A percentile compares a stretch with the other conserved stretches of the same genome.
Conservation (phyloP, 2,329 filamentous ascomycete species). For the Nigrospora oryzae region DNA sequence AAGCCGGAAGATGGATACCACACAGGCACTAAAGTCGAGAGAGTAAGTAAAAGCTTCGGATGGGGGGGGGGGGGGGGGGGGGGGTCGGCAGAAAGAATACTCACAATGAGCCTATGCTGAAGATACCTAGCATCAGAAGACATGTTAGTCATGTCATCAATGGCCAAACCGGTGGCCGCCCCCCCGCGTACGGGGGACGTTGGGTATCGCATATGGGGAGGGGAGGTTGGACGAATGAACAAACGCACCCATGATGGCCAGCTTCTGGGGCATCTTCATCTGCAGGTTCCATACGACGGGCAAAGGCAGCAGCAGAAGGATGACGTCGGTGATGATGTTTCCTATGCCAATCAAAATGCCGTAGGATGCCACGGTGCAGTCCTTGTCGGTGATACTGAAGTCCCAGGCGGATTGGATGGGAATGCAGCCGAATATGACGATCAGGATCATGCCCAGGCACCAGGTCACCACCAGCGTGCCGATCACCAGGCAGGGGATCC, state of each 20-base stretch:
- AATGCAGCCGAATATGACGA: not conserved
- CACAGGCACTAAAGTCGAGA: not conserved
- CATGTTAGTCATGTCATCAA: too few species aligned
- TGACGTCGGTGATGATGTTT: constrained; percentile 1
- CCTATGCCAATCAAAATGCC: not conserved
- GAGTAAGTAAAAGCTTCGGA: not conserved
- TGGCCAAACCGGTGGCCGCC: too few species aligned
- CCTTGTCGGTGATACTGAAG: not conserved
- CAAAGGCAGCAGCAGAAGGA: not conserved
- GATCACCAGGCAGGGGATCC: not conserved
- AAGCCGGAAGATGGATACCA: not conserved
- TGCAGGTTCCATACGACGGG: not conserved
- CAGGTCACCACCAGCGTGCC: not conserved
- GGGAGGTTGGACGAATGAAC: not conserved
- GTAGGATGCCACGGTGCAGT: not conserved
- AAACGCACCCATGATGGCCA: not conserved
- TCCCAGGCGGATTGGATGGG: not conserved
- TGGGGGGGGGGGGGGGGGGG: not conserved
- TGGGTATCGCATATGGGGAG: too few species aligned
- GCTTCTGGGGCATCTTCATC: not conserved
- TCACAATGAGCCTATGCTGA: constrained; percentile 1
- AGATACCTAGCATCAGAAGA: not conserved
- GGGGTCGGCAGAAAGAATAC: too few species aligned
- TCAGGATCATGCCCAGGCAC: not conserved
- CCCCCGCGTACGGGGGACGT: too few species aligned